Evolutionary conservation across 331 rosid species (phyloP).

Genomic region (Pyrus hybrid): DNA sequence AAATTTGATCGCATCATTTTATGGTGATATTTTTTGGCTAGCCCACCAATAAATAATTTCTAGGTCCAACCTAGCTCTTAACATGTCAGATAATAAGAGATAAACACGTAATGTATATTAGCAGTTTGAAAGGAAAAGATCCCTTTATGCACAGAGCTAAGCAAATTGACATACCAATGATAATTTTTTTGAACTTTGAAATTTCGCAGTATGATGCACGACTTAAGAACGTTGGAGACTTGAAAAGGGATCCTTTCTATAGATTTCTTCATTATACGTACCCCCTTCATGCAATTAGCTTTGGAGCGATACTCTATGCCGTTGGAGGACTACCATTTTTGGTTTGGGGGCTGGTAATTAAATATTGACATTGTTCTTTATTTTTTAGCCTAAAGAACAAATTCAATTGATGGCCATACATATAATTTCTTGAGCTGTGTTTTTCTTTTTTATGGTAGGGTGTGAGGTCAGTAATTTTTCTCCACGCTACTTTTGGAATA

Average conservation of each 20-base stretch:
- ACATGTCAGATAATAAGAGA: too few relatives aligned
- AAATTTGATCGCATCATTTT: too few relatives aligned
- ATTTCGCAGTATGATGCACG: not conserved
- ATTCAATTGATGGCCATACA: too few relatives aligned
- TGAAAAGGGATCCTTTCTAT: conserved; percentile 5
- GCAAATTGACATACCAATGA: not conserved
- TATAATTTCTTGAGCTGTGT: too few relatives aligned
- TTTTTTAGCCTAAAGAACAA: too few relatives aligned
- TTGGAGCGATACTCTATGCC: conserved; percentile 5
- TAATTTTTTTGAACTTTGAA: not conserved
- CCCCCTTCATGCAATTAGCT: conserved; percentile 1
- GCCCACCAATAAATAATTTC: too few relatives aligned
- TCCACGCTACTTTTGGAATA: conserved; percentile 9
- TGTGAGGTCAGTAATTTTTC: not conserved
- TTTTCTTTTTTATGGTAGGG: not conserved
- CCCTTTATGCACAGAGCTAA: too few relatives aligned
- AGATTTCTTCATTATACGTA: conserved; percentile 15
- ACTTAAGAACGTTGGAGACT: conserved; percentile 13
- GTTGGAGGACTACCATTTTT: conserved; percentile 17
- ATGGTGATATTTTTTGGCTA: too few relatives aligned
- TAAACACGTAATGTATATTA: too few relatives aligned
- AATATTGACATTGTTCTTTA: not conserved
- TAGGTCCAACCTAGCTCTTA: too few relatives aligned
- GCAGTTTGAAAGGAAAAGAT: too few relatives aligned
- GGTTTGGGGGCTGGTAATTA: conserved; percentile 24